These are phyloP conservation scores for Datura wrightii DNA, from an alignment of 257 asterid genomes.

Conservation along the genomic window DNA sequence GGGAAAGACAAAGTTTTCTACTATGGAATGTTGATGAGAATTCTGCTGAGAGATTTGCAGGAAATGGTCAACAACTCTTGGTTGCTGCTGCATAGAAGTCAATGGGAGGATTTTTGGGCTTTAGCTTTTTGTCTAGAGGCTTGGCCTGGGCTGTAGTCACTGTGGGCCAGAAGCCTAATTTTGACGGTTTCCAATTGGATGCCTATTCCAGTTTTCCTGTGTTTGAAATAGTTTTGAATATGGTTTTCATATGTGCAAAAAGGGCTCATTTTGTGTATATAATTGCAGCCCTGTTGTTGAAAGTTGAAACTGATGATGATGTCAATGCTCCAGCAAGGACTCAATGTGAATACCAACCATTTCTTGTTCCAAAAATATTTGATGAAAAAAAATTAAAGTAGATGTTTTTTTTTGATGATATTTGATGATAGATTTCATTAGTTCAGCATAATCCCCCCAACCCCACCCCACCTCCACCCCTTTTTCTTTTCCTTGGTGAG, in stretches of 20 bases:
- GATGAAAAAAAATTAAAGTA: not conserved
- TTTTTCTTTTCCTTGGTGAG: no score
- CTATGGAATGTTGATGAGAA: slow-evolving; percentile 25
- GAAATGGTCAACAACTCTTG: slow-evolving; percentile 25
- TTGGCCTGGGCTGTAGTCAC: not conserved
- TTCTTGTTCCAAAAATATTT: not conserved
- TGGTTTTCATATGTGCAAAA: not conserved
- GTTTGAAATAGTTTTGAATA: not conserved
- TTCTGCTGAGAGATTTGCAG: slow-evolving; percentile 34
- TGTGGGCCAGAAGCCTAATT: not conserved
- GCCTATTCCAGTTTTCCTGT: not conserved
- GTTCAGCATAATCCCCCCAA: not conserved
- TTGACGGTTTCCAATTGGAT: not conserved
- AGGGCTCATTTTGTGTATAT: not conserved
- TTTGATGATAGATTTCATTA: not conserved
- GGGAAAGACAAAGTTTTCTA: slow-evolving; percentile 34
- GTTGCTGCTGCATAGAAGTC: slow-evolving; percentile 25
- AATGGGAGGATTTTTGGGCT: slow-evolving; percentile 7
- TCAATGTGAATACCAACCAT: not conserved
- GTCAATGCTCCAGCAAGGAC: not conserved
- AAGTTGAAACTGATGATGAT: not conserved
- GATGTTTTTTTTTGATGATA: not conserved
- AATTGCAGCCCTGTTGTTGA: not conserved
- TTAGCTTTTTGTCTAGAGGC: not conserved
- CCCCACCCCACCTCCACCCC: no score